These are phyloP conservation scores for Picea glauca DNA, from an alignment of 75 land plant genomes.

Conservation along the genomic window DNA sequence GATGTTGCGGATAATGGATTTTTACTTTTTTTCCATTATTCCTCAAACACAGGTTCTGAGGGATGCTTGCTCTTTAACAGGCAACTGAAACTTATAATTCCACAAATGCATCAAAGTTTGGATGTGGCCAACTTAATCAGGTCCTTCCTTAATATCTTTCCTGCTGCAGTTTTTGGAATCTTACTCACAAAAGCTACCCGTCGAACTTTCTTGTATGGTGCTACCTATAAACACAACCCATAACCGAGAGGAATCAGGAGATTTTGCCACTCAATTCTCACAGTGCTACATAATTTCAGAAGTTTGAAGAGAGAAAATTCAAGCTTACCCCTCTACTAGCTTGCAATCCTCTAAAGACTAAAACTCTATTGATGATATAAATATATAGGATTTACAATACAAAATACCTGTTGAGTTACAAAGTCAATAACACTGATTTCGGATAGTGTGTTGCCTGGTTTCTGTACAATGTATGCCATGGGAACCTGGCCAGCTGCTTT, in stretches of 20 bases:
- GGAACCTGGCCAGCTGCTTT: conserved; percentile 68
- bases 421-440: conserved; percentile 49
- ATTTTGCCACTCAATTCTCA: no score
- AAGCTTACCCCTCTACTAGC: neutral
- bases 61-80: neutral
- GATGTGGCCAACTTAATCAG: conserved; percentile 31
- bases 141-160: conserved; percentile 51
- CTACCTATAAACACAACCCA: conserved; percentile 24
- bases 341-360: neutral
- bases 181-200: conserved; percentile 39
- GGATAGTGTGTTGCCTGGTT: conserved; percentile 36
- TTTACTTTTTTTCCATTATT: neutral
- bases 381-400: neutral
- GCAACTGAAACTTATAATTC: neutral
- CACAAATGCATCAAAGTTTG: neutral
- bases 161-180: conserved; percentile 56
- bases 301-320: neutral
- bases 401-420: conserved; percentile 55
- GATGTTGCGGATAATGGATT: no score
- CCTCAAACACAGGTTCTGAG: neutral
- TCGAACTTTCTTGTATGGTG: conserved; percentile 53
- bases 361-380: neutral
- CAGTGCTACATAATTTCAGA: no score
- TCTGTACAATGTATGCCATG: conserved; percentile 73
- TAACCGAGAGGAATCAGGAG: no score